phyloP scores from a whole-genome alignment of 495 filamentous ascomycete species.

The Cercophora scortea region DNA sequence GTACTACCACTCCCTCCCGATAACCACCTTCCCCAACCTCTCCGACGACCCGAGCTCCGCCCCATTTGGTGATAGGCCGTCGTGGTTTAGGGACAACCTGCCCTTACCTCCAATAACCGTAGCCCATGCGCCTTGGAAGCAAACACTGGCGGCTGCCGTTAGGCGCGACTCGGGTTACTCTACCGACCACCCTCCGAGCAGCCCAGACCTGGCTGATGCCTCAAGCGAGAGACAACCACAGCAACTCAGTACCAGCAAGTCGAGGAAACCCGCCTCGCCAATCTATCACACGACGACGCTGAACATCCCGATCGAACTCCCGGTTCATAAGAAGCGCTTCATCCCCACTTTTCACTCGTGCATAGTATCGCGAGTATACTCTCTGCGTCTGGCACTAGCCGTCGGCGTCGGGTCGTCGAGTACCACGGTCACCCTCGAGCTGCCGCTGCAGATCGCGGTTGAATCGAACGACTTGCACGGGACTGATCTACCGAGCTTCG shows the following conservation, averaged over 20 bases:
- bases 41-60: conserved; percentile 13
- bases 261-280: conserved; percentile 11
- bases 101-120: conserved; percentile 59
- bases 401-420: conserved; percentile 46
- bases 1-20: conserved; percentile 51
- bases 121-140: conserved; percentile 57
- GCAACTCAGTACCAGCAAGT: not conserved
- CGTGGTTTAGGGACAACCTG: conserved; percentile 13
- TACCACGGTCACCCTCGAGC: conserved; percentile 52
- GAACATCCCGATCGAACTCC: conserved; percentile 67
- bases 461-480: conserved; percentile 21
- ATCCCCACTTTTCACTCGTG: conserved; percentile 88
- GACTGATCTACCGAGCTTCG: conserved; percentile 28
- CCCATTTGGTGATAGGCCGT: too few relatives aligned
- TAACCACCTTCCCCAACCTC: conserved; percentile 51
- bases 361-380: conserved; percentile 71
- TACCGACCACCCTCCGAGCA: conserved; percentile 18
- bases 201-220: not conserved
- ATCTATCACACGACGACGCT: conserved; percentile 57
- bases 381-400: conserved; percentile 58
- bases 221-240: not conserved
- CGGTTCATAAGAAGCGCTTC: conserved; percentile 57
- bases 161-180: conserved; percentile 56
- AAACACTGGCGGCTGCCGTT: conserved; percentile 29
- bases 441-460: conserved; percentile 71